A percentile compares a stretch with the other conserved stretches of the same genome.
phyloP scores from a whole-genome alignment of 192 early-diverging fungal genomes.

The Mortierella antarctica region DNA sequence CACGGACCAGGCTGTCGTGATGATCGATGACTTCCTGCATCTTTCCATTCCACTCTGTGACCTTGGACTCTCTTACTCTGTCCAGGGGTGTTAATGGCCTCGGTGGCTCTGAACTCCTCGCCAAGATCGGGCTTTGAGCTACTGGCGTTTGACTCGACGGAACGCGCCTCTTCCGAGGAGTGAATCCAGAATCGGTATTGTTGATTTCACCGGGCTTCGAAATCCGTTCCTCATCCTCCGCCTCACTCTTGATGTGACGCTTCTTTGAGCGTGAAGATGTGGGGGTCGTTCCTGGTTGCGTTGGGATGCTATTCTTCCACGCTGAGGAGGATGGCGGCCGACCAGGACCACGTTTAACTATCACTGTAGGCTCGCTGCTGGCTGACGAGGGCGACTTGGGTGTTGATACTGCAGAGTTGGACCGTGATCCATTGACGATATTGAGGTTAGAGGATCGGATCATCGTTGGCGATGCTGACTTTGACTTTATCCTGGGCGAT shows the following conservation, averaged over 20 bases:
- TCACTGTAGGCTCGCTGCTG: not conserved
- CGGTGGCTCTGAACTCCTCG: slow-evolving; percentile 3
- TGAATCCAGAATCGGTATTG: slow-evolving; percentile 17
- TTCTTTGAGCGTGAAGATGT: slow-evolving; percentile 21
- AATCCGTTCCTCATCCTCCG: slow-evolving; percentile 13
- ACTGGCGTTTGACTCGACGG: slow-evolving; percentile 6
- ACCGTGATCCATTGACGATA: not conserved
- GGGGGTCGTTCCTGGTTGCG: slow-evolving; percentile 1
- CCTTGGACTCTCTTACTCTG: slow-evolving; percentile 31
- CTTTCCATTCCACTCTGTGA: slow-evolving; percentile 52
- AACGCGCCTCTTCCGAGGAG: slow-evolving; percentile 25
- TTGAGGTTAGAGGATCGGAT: slow-evolving; percentile 5
- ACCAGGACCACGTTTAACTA: slow-evolving; percentile 36
- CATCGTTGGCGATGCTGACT: slow-evolving; percentile 35
- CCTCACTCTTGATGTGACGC: slow-evolving; percentile 28
- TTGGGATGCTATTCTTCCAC: slow-evolving; percentile 15
- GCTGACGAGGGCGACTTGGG: slow-evolving; percentile 6
- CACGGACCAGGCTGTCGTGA: slow-evolving; percentile 65
- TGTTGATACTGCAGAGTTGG: slow-evolving; percentile 10
- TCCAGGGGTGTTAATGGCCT: slow-evolving; percentile 61
- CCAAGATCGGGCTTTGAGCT: not conserved
- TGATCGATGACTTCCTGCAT: slow-evolving; percentile 60
- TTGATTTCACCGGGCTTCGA: not conserved
- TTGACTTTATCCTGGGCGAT: slow-evolving; percentile 19
- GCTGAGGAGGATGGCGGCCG: slow-evolving; percentile 8